Evolutionary conservation across 2,329 filamentous ascomycete genomes (phyloP), one percentile per base, ranked within the genome.

Genomic region (Diaporthe sp.): DNA sequence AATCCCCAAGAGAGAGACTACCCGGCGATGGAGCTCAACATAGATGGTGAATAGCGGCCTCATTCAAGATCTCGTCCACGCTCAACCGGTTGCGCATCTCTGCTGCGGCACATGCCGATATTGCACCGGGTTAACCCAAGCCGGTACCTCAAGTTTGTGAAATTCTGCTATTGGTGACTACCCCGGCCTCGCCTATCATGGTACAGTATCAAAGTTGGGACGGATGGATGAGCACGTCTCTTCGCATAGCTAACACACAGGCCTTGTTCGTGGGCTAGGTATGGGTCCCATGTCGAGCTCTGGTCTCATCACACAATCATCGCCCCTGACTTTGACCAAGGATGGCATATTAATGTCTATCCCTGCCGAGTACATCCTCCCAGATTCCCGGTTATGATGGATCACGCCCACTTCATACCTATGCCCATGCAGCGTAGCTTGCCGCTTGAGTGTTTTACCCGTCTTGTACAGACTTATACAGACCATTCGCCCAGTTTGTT

Each of bases 261-360:
- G 8, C 65, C 49, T 69, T 69, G 25, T 55, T 31, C 65, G 25
- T 39, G 31, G n/a, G 34, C 65, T 69, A 39, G 49, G 49, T 69
- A 69, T 55, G 46, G 65, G 34, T 28, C 49, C 65, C 65, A 28
- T 55, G 46, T 65, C 58, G 4, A 73, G 25, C 15, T 19, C 12
- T 34, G 49, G 42, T 51, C 51, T 25, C 25, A 53, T 68, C 70
- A 71, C 37, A 67, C 65, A 19, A 39, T 61, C n/a, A 37, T 37
- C 13, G 17, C 72, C 72, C 72, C 74, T 76, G 65, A 59, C 42
- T 59, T 28, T 44, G n/a, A 65, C 61, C 72, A 65, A 44, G 65
- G 65, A 71, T 74, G 74, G 74, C 42, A 44, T 49, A 28, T 13
- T 46, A 46, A 42, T 62, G 58, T 73, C 49, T 44, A 73, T 57